These are phyloP conservation scores for Trichoderma gracile DNA, from an alignment of 2,329 filamentous ascomycete genomes.

Conservation along the genomic window DNA sequence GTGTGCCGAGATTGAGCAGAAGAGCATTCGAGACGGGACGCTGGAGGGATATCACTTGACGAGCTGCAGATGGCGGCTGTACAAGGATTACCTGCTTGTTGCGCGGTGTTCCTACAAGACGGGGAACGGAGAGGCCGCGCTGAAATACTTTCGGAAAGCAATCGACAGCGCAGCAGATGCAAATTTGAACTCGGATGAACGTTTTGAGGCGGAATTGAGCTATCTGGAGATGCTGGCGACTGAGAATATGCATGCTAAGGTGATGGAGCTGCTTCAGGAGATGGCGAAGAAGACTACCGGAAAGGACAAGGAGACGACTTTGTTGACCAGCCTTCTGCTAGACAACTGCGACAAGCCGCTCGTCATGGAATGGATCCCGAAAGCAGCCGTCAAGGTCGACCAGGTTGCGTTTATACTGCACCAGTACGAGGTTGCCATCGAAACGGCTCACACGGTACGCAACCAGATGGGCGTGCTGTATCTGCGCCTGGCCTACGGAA, in stretches of 20 bases:
- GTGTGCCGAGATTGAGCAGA: slow-evolving; percentile 41
- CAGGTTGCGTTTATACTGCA: slow-evolving; percentile 37
- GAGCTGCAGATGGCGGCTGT: slow-evolving; percentile 43
- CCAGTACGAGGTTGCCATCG: slow-evolving; percentile 38
- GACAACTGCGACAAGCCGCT: slow-evolving; percentile 38
- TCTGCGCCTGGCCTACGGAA: slow-evolving; percentile 42
- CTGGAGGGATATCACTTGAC: slow-evolving; percentile 33
- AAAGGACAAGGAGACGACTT: slow-evolving; percentile 32
- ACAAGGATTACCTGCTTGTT: slow-evolving; percentile 44
- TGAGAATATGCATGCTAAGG: slow-evolving; percentile 41
- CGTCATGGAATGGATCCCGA: slow-evolving; percentile 45
- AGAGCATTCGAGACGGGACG: slow-evolving; percentile 33
- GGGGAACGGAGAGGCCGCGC: slow-evolving; percentile 36
- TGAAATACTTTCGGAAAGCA: slow-evolving; percentile 42
- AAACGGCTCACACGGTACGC: slow-evolving; percentile 38
- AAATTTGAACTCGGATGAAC: slow-evolving; percentile 35
- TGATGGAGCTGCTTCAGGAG: slow-evolving; percentile 40
- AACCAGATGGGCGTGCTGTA: slow-evolving; percentile 43
- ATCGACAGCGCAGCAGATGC: slow-evolving; percentile 36
- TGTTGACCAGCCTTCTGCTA: slow-evolving; percentile 41
- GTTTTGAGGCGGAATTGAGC: slow-evolving; percentile 42
- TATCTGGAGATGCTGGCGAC: slow-evolving; percentile 42
- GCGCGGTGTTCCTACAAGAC: slow-evolving; percentile 42
- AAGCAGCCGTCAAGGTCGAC: slow-evolving; percentile 41
- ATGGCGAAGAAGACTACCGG: slow-evolving; percentile 36